Percentiles rank a stretch among this genome's conserved stretches.
phyloP scores from a whole-genome alignment of 352 stramenopile species.

The Globisporangium nunn region DNA sequence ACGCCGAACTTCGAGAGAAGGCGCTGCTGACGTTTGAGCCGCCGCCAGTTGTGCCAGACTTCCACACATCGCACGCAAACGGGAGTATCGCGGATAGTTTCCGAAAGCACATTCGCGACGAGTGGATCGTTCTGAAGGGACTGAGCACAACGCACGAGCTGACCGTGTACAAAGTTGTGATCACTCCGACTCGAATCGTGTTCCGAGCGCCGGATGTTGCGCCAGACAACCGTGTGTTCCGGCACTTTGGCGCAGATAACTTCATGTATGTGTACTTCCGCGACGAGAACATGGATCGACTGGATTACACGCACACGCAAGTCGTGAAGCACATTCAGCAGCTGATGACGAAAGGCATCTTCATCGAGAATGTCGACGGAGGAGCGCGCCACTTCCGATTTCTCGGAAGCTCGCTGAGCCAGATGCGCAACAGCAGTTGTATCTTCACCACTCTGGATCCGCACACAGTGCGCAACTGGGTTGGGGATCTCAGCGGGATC shows the following conservation, averaged over 20 bases:
- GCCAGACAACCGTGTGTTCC: conserved; percentile 62
- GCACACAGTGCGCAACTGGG: conserved; percentile 37
- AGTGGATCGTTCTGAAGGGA: conserved; percentile 20
- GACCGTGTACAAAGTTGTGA: conserved; percentile 54
- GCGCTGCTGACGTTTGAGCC: conserved; percentile 36
- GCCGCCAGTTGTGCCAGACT: conserved; percentile 20
- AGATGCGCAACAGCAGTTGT: conserved; percentile 62
- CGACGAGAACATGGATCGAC: conserved; percentile 66
- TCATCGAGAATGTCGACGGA: conserved; percentile 20
- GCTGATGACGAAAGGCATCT: conserved; percentile 34
- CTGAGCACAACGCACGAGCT: conserved; percentile 3
- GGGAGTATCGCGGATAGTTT: conserved; percentile 29
- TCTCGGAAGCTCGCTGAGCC: conserved; percentile 66
- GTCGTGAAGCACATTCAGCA: conserved; percentile 33
- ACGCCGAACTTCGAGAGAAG: conserved; percentile 32
- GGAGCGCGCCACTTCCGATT: conserved; percentile 33
- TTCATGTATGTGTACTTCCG: conserved; percentile 84
- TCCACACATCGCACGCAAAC: conserved; percentile 13
- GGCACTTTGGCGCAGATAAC: conserved; percentile 55
- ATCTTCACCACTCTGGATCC: conserved; percentile 66
- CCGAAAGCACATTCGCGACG: conserved; percentile 22
- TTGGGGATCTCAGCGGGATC: conserved; percentile 52
- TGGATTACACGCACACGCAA: conserved; percentile 39
- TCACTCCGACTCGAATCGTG: conserved; percentile 61
- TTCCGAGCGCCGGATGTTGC: conserved; percentile 46